Evolutionary conservation across 352 stramenopile genomes (phyloP), one percentile per base, ranked within the genome.

Genomic region (Pythium oligandrum): DNA sequence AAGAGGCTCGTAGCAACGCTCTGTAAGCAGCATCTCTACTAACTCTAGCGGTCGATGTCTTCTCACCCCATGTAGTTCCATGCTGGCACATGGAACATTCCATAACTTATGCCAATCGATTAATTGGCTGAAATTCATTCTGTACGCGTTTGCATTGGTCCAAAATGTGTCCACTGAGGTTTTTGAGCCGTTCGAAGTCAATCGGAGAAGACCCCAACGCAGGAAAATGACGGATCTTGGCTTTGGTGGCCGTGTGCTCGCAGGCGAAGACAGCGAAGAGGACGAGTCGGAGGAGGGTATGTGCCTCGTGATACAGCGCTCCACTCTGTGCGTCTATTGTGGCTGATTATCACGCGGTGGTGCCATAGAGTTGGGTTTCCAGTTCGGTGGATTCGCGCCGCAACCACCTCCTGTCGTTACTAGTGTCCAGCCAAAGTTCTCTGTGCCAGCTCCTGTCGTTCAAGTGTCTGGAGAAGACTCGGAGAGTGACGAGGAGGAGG

Each of bases 261-360:
- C 75, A 48, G 80, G 80, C 43, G 80, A 90, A 65, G 80, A 90
- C 68, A 90, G 80, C 60, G 80, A 90, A 64, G 75, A 89, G 48
- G 80, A 90, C 57, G 77, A 86, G 17, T 75, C 88, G 6, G 76
- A 88, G 48, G 75, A 87, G 53, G 51, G 53, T 69, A 44, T 49
- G 48, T 63, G 36, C 12, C 39, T n/a, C 0, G 36, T 8, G 38
- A 42, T 42, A 42, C 38, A 12, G 38, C 8, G 9, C 1, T 48
- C 1, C 8, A 7, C 10, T n/a, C 6, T n/a, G 43, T 48, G 43
- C 2, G 26, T 42, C 7, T 42, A 42, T 42, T n/a, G 3, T 8
- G 17, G 44, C 38, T 48, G 46, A 60, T 31, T 35, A 40, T 59
- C 8, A 48, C 1, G 43, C 38, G 46, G 4, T 37, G n/a, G 43